Percentiles rank a stretch among this genome's conserved stretches.
Evolutionary conservation across 169 alveolate genomes (phyloP).

Genomic region (Cryptosporidium viatorum): DNA sequence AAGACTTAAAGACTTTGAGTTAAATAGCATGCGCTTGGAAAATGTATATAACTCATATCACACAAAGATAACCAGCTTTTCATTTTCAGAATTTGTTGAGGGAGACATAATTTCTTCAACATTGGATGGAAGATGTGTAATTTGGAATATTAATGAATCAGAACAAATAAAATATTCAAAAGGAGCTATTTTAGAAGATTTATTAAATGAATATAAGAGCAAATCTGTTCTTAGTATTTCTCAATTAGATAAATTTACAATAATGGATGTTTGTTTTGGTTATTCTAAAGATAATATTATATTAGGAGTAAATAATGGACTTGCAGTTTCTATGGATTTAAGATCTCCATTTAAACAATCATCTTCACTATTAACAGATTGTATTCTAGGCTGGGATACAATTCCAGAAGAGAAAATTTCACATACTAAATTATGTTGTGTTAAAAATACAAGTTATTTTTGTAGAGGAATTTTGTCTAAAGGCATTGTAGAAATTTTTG

Average conservation of each 20-base stretch:
- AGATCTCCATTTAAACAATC: conserved; percentile 66
- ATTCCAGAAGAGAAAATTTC: background rate
- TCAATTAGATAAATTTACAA: conserved; percentile 6
- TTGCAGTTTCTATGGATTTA: conserved; percentile 60
- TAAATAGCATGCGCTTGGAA: conserved; percentile 34
- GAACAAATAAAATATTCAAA: background rate
- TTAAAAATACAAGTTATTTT: conserved; percentile 35
- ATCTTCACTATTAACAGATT: conserved; percentile 34
- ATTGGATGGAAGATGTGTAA: conserved; percentile 48
- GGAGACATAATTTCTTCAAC: conserved; percentile 41
- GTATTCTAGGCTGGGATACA: conserved; percentile 64
- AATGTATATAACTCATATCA: conserved; percentile 15
- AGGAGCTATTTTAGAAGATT: background rate
- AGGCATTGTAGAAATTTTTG: conserved; percentile 45
- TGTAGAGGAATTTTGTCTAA: conserved; percentile 25
- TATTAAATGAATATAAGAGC: background rate
- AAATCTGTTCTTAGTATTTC: background rate
- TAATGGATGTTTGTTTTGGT: conserved; percentile 73
- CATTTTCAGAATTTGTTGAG: conserved; percentile 11
- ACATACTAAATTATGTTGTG: conserved; percentile 20
- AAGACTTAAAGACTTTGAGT: conserved; percentile 27
- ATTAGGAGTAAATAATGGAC: conserved; percentile 48
- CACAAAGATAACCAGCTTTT: conserved; percentile 51
- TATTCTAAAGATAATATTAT: conserved; percentile 26
- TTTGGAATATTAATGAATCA: conserved; percentile 23